These are phyloP conservation scores for Sporisorium graminicola DNA, from an alignment of 1,284 basidiomycete species.

Conservation along the genomic window DNA sequence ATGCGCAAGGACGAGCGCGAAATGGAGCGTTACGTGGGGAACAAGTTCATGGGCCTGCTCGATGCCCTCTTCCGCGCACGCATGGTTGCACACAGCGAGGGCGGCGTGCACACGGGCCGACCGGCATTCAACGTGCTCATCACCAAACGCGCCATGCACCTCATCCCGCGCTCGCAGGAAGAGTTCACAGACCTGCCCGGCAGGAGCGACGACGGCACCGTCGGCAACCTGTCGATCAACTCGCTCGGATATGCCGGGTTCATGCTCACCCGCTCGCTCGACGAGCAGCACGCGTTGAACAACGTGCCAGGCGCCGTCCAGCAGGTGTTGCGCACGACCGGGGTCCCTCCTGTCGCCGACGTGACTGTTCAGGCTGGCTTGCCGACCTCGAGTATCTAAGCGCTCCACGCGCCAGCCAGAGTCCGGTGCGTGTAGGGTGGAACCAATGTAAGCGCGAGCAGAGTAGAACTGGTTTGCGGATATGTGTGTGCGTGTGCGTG, in stretches of 20 bases:
- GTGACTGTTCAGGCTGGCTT: slow-evolving; percentile 44
- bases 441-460: too few species aligned
- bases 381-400: slow-evolving; percentile 39
- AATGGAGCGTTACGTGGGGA: slow-evolving; percentile 55
- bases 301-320: slow-evolving; percentile 36
- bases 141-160: slow-evolving; percentile 63
- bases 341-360: slow-evolving; percentile 45
- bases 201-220: slow-evolving; percentile 19
- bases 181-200: slow-evolving; percentile 35
- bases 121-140: slow-evolving; percentile 63
- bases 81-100: slow-evolving; percentile 14
- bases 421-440: too few species aligned
- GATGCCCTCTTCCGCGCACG: slow-evolving; percentile 62
- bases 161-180: slow-evolving; percentile 61
- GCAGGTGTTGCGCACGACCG: slow-evolving; percentile 39
- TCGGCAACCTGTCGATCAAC: slow-evolving; percentile 58
- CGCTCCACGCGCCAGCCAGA: too few species aligned
- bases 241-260: slow-evolving; percentile 64
- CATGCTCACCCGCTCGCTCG: slow-evolving; percentile 53
- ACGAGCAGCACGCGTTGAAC: slow-evolving; percentile 51
- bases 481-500: too few species aligned
- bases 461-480: too few species aligned
- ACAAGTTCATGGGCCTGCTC: slow-evolving; percentile 58
- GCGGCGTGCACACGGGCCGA: neutral
- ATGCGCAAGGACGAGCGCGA: slow-evolving; percentile 7